Evolutionary conservation across 2,329 filamentous ascomycete genomes (phyloP).

Genomic region (Cladosporium cucumerinum): DNA sequence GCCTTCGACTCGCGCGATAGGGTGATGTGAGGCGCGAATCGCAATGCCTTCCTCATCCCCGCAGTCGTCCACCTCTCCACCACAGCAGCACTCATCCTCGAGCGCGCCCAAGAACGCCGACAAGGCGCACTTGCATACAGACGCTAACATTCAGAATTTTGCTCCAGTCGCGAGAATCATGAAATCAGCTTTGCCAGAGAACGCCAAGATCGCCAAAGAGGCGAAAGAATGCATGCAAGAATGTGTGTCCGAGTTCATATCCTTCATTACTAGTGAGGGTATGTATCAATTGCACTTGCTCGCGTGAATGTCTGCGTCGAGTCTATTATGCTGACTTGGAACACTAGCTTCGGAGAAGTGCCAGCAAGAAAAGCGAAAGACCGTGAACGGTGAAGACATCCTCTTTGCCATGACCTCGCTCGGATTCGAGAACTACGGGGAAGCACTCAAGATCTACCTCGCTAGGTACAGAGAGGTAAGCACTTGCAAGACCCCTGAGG

Average conservation of each 20-base stretch:
- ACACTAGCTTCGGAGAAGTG: conserved; percentile 93
- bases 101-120: conserved; percentile 20
- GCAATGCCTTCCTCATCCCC: conserved; percentile 43
- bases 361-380: conserved; percentile 98
- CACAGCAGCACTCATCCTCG: conserved; percentile 24
- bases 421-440: conserved; percentile 97
- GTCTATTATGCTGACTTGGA: conserved; percentile 16
- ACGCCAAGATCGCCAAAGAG: conserved; percentile 94
- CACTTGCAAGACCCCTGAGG: neutral
- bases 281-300: conserved; percentile 37
- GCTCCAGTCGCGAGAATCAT: conserved; percentile 97
- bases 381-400: conserved; percentile 97
- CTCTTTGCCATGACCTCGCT: conserved; percentile 98
- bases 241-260: conserved; percentile 99
- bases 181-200: conserved; percentile 96
- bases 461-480: conserved; percentile 96
- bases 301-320: neutral
- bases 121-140: conserved; percentile 49
- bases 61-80: conserved; percentile 23
- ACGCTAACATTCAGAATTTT: conserved; percentile 94
- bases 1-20: conserved; percentile 31
- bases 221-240: conserved; percentile 99
- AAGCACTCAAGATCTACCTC: conserved; percentile 96
- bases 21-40: conserved; percentile 28
- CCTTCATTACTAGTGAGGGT: conserved; percentile 99